Conservation (phyloP, 2,329 filamentous ascomycete species). For the Trichoderma breve region DNA sequence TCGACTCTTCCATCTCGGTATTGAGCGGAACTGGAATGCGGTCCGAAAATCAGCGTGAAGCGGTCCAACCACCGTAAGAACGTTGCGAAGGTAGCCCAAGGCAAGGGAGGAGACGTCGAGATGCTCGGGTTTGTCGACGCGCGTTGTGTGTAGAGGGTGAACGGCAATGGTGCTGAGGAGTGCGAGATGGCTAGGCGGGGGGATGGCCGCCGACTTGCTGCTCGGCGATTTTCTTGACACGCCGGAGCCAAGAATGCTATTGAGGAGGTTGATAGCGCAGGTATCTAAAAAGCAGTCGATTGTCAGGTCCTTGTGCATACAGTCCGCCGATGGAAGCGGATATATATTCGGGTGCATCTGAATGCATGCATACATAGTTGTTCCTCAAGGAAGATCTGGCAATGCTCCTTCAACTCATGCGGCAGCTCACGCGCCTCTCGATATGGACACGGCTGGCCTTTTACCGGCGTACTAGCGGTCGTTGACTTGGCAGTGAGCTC, state of each 20-base stretch:
- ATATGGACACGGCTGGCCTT: conserved; percentile 41
- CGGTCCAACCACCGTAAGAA: conserved; percentile 65
- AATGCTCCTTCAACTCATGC: conserved; percentile 63
- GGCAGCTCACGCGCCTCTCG: conserved; percentile 56
- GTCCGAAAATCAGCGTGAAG: conserved; percentile 65
- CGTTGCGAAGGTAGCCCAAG: conserved; percentile 65
- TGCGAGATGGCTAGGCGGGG: conserved; percentile 70
- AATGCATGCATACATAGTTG: conserved; percentile 56
- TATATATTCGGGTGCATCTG: conserved; percentile 1
- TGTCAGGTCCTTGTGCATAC: background rate
- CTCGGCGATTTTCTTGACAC: conserved; percentile 31
- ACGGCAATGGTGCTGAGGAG: conserved; percentile 79
- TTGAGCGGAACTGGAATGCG: conserved; percentile 66
- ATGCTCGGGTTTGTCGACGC: conserved; percentile 60
- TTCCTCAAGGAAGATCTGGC: conserved; percentile 73
- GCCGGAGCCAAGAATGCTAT: conserved; percentile 59
- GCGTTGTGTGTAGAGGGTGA: conserved; percentile 76
- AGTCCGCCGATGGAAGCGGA: background rate
- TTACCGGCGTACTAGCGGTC: conserved; percentile 37
- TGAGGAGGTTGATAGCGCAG: conserved; percentile 60
- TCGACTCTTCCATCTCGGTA: conserved; percentile 31
- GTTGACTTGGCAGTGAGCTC: conserved; percentile 31
- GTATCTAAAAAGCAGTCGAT: no score
- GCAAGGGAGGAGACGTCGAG: conserved; percentile 64
- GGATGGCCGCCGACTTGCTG: conserved; percentile 55